Evolutionary conservation across 768 basidiomycete species (phyloP), one percentile per base, ranked within the genome.

Genomic region (Boletus sensibilis): DNA sequence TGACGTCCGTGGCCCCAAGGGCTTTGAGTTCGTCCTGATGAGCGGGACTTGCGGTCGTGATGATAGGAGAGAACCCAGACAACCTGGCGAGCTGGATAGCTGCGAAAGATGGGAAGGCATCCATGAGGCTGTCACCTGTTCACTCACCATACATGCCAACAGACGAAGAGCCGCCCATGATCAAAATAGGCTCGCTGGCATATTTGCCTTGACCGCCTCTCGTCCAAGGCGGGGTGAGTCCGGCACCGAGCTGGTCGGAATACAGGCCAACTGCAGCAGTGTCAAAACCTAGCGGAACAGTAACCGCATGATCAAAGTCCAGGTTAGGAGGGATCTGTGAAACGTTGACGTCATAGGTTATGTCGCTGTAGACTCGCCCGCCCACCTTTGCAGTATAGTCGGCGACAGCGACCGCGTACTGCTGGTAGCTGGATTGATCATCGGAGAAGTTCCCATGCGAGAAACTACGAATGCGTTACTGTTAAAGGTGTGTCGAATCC

Each of bases 221-320:
- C 3, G 54, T 65, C 62, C 77, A 70, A 5, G 79, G 76, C 2
- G 76, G 67, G 10, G 62, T 64, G 12, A 82, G 66, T 14, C 71
- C 75, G 1, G 74, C 65, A 8, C 79, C 79, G 23, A 74, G 61
- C 67, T 70, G 38, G 44, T 60, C 37, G 43, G 59, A 71, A 62
- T 80, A 84, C 18, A 85, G 57, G 3, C 80, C 83, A 16, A 76
- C 64, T 18, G 75, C 72, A 4, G 81, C 79, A 1, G 79, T 78
- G n/a, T 76, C 74, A 14, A 82, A 65, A 1, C 66, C 77, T 6
- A 80, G 63, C 10, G 83, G 82, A 37, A 84, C 64, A 0, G 82
- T 77, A 2, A 78, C 65, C 4, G 76, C 79, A 20, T 76, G 64
- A 25, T 80, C 80, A 59, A 78, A 79, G 5, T 73, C 65, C 25